Base-by-base conservation (phyloP, 352 stramenopile genomes). In the Phytophthora pistaciae region DNA sequence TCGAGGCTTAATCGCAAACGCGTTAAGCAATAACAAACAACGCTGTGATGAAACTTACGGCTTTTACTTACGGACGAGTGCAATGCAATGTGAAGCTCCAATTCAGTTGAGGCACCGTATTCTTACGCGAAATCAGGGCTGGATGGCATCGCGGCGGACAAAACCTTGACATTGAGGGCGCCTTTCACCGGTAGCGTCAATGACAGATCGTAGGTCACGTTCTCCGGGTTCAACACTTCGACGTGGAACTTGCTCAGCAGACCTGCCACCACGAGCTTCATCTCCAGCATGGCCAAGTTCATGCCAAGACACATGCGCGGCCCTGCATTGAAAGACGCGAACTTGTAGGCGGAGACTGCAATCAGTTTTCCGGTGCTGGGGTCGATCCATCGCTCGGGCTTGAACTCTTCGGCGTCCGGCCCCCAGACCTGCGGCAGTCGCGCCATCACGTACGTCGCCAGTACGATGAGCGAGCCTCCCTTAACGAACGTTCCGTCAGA, bases 211-310 rank as follows among this genome's bases (percentile, higher is more conserved):
- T 82, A 87, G 46, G 75, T 87, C 52, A 85, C 49, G n/a, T 58
- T 23, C 64, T 87, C 56, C 0, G 59, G 53, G 9, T 67, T 53
- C 31, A 66, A 23, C 8, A 85, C 54, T 13, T 74, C 36, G 18
- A 94, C 13, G 20, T 81, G 54, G 52, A 91, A 93, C 52, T 76
- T 80, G 25, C 66, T 69, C 14, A 44, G 54, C 16, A 95, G 55
- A 5, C 66, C 66, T 10, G 71, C 60, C 9, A 90, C 60, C 5
- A 90, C 62, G 31, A 94, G 60, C 72, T 96, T 95, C 72, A 95
- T 91, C 74, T 96, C 84, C 8, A 95, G 66, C 67, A 94, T 85
- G 27, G 89, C 87, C 2, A 96, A 49, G 23, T 77, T 79, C 63
- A 77, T 81, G 8, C 88, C 90, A 92, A 66, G 6, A 56, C 88